phyloP scores from a whole-genome alignment of 2,329 filamentous ascomycete species.

The Hypoxylon sp. region DNA sequence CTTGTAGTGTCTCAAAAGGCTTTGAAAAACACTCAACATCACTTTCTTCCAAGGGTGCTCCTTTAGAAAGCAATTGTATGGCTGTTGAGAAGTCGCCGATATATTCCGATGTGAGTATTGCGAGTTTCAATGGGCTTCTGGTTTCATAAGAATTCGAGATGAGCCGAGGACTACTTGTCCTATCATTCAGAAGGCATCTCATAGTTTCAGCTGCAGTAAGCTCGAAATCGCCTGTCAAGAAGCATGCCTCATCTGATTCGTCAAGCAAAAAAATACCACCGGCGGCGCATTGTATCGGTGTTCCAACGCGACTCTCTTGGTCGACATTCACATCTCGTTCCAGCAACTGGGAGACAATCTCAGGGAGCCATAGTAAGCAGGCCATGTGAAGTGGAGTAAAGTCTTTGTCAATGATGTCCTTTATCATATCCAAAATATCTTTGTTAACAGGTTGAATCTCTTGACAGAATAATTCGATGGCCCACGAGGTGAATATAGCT shows the following conservation, averaged over 20 bases:
- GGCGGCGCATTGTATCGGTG: constrained; percentile 18
- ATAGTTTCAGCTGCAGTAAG: neutral
- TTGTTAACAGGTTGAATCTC: too few relatives aligned
- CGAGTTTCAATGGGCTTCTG: neutral
- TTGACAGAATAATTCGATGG: neutral
- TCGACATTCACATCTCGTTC: neutral
- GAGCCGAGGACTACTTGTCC: too few relatives aligned
- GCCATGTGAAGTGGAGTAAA: constrained; percentile 22
- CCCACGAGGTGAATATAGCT: constrained; percentile 32
- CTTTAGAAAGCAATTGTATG: neutral
- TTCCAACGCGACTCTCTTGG: constrained; percentile 13
- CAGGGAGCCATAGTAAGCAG: constrained; percentile 13
- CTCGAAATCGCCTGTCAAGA: too few relatives aligned
- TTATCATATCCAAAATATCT: neutral
- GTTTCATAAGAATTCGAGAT: neutral
- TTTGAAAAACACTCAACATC: constrained; percentile 1
- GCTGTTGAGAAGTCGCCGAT: neutral
- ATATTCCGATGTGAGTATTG: fast-evolving
- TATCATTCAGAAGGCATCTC: neutral
- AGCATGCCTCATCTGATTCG: neutral
- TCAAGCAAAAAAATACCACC: neutral
- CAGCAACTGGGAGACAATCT: constrained; percentile 4
- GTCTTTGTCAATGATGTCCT: neutral
- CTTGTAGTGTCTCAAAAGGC: too few relatives aligned
- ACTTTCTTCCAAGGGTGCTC: neutral